Evolutionary conservation across 257 asterid species (phyloP).

Genomic region (Salvia rosmarinus): DNA sequence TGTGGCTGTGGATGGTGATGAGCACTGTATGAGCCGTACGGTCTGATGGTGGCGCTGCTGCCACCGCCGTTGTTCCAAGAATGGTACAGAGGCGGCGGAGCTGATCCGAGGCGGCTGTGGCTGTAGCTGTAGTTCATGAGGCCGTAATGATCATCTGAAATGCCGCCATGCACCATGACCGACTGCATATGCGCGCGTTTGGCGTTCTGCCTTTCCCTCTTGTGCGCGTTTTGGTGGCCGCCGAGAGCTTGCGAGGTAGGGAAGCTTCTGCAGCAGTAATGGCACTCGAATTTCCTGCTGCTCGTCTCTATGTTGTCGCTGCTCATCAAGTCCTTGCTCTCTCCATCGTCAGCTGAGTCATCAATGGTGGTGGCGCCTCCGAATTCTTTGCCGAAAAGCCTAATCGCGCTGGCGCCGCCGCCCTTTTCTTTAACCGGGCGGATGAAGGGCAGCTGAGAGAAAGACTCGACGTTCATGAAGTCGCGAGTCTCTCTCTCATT

Average conservation of each 20-base stretch:
- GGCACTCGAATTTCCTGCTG: conserved; percentile 76
- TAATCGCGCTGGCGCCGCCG: conserved; percentile 46
- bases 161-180: conserved; percentile 52
- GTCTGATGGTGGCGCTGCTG: conserved; percentile 34
- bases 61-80: conserved; percentile 42
- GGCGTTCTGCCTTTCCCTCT: conserved; percentile 86
- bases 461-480: conserved; percentile 89
- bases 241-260: conserved; percentile 96
- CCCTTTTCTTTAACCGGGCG: conserved; percentile 43
- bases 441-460: conserved; percentile 89
- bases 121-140: conserved; percentile 37
- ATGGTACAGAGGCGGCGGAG: conserved; percentile 34
- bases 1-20: conserved; percentile 30
- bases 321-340: neutral
- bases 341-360: neutral
- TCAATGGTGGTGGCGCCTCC: conserved; percentile 36
- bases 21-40: conserved; percentile 9
- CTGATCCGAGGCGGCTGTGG: conserved; percentile 43
- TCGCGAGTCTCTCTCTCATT: conserved; percentile 70
- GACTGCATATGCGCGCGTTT: conserved; percentile 77
- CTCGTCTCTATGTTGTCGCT: conserved; percentile 14
- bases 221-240: conserved; percentile 96
- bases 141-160: conserved; percentile 56
- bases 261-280: conserved; percentile 84
- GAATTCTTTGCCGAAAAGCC: conserved; percentile 88